Conservation (phyloP, 495 filamentous ascomycete genomes). For the Saxophila tyrrhenica region DNA sequence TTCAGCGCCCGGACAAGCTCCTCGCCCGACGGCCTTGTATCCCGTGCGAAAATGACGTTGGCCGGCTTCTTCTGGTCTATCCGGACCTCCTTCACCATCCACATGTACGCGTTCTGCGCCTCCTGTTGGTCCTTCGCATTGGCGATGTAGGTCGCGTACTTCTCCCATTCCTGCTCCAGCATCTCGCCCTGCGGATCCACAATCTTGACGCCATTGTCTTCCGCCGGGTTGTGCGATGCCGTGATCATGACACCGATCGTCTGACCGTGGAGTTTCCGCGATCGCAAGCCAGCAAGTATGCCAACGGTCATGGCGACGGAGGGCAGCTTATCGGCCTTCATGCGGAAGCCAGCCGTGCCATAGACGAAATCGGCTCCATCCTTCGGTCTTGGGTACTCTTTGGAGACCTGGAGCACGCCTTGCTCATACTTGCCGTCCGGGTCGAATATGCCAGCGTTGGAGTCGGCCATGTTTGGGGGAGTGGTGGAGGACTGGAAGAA, state of each 20-base stretch:
- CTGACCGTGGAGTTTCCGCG: slow-evolving; percentile 74
- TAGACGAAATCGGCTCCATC: slow-evolving; percentile 70
- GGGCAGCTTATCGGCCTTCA: slow-evolving; percentile 65
- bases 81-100: slow-evolving; percentile 50
- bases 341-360: slow-evolving; percentile 87
- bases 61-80: slow-evolving; percentile 63
- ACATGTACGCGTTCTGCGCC: slow-evolving; percentile 51
- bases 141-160: slow-evolving; percentile 71
- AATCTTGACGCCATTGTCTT: slow-evolving; percentile 96
- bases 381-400: slow-evolving; percentile 49
- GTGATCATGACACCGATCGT: slow-evolving; percentile 98
- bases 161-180: slow-evolving; percentile 58
- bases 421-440: slow-evolving; percentile 6
- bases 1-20: slow-evolving; percentile 65
- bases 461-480: background rate
- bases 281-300: slow-evolving; percentile 79
- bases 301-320: slow-evolving; percentile 86
- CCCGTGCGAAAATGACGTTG: slow-evolving; percentile 78
- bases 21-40: slow-evolving; percentile 85
- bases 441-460: background rate
- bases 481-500: background rate
- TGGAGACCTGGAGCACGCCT: slow-evolving; percentile 39
- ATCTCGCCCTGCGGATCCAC: slow-evolving; percentile 71
- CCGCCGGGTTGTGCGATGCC: slow-evolving; percentile 91
- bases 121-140: slow-evolving; percentile 66